Base-by-base conservation (phyloP, 345 rosid species). In the Rhodomyrtus tomentosa region DNA sequence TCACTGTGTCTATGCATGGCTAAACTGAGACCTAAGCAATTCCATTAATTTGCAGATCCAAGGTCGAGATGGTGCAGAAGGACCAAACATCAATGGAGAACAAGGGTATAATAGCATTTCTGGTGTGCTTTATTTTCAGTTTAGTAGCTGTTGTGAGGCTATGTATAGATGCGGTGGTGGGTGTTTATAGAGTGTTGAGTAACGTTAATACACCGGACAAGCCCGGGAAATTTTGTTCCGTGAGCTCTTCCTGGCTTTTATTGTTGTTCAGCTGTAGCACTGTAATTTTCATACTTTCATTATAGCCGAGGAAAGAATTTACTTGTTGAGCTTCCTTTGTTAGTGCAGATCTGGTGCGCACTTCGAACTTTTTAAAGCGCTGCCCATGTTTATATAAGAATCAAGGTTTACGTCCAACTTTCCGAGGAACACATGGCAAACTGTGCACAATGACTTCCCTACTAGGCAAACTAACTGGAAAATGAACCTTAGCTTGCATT, bases 31-130 rank as follows among this genome's bases (percentile, higher is more conserved):
- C 53, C 32, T 32, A 48, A 81, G 68, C 50, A 15, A 81, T 50
- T 58, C 50, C 24, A 29, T 68, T 42, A 10, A 29, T 59, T 62
- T 87, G 93, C 93, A 91, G 96, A 91, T 85, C 84, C 74, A 88
- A 85, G 88, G 88, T 97, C 29, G 95, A 92, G 79, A 88, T 86
- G 83, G 91, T 93, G 84, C 73, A 18, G 86, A 87, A 88, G 82
- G 91, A 90, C 87, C 92, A 95, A 59, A 87, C 50, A 50, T 93
- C 90, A 12, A 88, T 96, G 93, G 98, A 96, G 92, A 94, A 92
- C 62, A 95, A 96, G 94, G 93, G 93, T n/a, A 87, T 94, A 29
- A 82, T 87, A 50, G 92, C 96, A 76, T 96, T 96, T 88, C 82
- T 93, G 8, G 84, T 91, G 80, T 92, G 97, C 85, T 76, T 93